phyloP scores from a whole-genome alignment of 306 rosid genomes.

The Spatholobus suberectus region DNA sequence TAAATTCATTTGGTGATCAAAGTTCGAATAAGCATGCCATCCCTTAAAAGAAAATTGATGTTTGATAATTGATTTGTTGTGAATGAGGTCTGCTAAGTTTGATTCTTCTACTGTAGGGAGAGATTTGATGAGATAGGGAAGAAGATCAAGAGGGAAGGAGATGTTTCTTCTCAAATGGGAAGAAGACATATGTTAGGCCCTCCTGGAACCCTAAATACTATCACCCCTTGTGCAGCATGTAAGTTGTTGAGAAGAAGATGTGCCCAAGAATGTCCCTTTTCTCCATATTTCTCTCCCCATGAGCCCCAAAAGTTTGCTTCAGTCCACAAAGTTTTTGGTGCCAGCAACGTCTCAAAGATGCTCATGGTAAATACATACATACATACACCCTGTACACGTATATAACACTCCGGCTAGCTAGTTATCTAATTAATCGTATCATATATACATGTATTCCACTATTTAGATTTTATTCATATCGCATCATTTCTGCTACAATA shows the following conservation, averaged over 20 bases:
- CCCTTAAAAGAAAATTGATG: not conserved
- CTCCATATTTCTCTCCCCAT: constrained; percentile 97
- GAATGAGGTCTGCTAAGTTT: not conserved
- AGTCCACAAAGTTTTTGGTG: constrained; percentile 96
- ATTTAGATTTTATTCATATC: not conserved
- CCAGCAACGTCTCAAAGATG: constrained; percentile 98
- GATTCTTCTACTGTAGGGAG: constrained; percentile 51
- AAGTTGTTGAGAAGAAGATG: constrained; percentile 91
- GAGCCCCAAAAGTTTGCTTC: constrained; percentile 98
- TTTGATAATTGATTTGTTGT: not conserved
- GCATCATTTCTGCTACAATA: not conserved
- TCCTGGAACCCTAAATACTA: constrained; percentile 86
- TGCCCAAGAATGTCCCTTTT: constrained; percentile 95
- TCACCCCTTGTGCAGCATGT: constrained; percentile 98
- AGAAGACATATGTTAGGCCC: constrained; percentile 88
- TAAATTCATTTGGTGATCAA: not conserved
- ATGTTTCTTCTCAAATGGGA: constrained; percentile 71
- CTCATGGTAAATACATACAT: constrained; percentile 61
- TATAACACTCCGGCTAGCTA: not conserved
- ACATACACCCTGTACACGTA: not conserved
- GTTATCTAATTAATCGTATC: not conserved
- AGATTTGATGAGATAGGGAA: constrained; percentile 86
- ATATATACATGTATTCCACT: not conserved
- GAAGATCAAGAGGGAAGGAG: constrained; percentile 82
- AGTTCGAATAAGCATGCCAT: constrained; percentile 2